A percentile compares a stretch with the other conserved stretches of the same genome.
phyloP scores from a whole-genome alignment of 2,329 filamentous ascomycete species.

The Arthrobotrys conoides region DNA sequence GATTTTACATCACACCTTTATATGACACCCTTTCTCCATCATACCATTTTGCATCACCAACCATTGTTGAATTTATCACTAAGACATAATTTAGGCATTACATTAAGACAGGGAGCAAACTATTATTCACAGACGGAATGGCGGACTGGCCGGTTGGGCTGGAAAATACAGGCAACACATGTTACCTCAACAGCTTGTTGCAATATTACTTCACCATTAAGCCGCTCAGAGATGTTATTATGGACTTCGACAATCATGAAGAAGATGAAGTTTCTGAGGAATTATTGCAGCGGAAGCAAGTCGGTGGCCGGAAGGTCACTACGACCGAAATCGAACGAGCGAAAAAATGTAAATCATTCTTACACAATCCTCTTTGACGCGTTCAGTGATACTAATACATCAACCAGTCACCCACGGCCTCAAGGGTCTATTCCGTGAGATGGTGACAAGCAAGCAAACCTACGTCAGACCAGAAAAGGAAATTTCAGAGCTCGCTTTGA shows the following conservation, averaged over 20 bases:
- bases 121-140: slow-evolving; percentile 38
- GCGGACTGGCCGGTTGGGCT: slow-evolving; percentile 83
- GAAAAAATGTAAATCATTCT: slow-evolving; percentile 77
- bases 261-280: slow-evolving; percentile 76
- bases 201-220: slow-evolving; percentile 95
- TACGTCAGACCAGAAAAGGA: slow-evolving; percentile 81
- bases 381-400: slow-evolving; percentile 60
- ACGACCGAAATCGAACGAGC: slow-evolving; percentile 73
- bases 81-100: slow-evolving; percentile 31
- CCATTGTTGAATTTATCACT: background rate
- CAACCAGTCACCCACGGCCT: slow-evolving; percentile 80
- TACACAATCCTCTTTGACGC: slow-evolving; percentile 14
- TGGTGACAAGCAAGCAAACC: slow-evolving; percentile 75
- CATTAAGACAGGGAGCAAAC: slow-evolving; percentile 43
- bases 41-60: background rate
- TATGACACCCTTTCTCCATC: background rate
- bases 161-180: slow-evolving; percentile 95
- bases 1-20: background rate
- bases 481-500: slow-evolving; percentile 83
- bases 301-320: slow-evolving; percentile 80
- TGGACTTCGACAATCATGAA: slow-evolving; percentile 80
- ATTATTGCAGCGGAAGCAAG: slow-evolving; percentile 76
- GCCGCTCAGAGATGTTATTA: slow-evolving; percentile 82
- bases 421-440: slow-evolving; percentile 77
- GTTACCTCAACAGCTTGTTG: slow-evolving; percentile 95